phyloP scores from a whole-genome alignment of 257 asterid species.

The Mitragyna speciosa region DNA sequence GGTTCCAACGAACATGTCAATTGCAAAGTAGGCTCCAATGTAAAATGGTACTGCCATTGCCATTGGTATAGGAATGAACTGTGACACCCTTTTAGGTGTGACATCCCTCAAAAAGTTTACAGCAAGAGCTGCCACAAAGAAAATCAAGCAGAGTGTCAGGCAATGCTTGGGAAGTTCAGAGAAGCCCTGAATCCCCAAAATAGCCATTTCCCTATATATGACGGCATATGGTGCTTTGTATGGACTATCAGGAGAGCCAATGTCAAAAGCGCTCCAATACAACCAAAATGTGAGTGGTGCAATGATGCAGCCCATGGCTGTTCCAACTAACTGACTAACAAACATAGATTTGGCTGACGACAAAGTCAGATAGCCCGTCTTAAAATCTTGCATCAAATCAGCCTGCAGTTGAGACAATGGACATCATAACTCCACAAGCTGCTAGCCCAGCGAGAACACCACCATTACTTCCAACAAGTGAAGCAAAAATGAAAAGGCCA shows the following conservation, averaged over 20 bases:
- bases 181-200: slow-evolving; percentile 87
- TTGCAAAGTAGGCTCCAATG: slow-evolving; percentile 92
- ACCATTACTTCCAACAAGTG: slow-evolving; percentile 75
- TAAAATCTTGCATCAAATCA: slow-evolving; percentile 93
- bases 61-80: slow-evolving; percentile 88
- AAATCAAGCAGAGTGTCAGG: slow-evolving; percentile 66
- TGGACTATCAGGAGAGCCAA: slow-evolving; percentile 92
- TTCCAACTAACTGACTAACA: slow-evolving; percentile 86
- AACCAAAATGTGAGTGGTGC: slow-evolving; percentile 97
- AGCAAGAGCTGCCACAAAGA: slow-evolving; percentile 69
- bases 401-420: slow-evolving; percentile 97
- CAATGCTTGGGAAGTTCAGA: slow-evolving; percentile 93
- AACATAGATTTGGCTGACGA: slow-evolving; percentile 97
- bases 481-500: slow-evolving; percentile 85
- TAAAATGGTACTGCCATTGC: slow-evolving; percentile 96
- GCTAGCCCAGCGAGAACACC: slow-evolving; percentile 91
- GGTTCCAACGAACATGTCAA: slow-evolving; percentile 93
- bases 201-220: slow-evolving; percentile 89
- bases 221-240: slow-evolving; percentile 95
- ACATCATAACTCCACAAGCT: slow-evolving; percentile 97
- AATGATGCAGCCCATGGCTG: slow-evolving; percentile 91
- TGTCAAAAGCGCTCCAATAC: slow-evolving; percentile 88
- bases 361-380: slow-evolving; percentile 77
- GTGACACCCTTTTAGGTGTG: slow-evolving; percentile 51
- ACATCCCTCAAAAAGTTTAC: slow-evolving; percentile 70